Percentiles rank a stretch among this genome's conserved stretches.
phyloP scores from a whole-genome alignment of 2,329 filamentous ascomycete genomes.

The Colletotrichum caudatum region DNA sequence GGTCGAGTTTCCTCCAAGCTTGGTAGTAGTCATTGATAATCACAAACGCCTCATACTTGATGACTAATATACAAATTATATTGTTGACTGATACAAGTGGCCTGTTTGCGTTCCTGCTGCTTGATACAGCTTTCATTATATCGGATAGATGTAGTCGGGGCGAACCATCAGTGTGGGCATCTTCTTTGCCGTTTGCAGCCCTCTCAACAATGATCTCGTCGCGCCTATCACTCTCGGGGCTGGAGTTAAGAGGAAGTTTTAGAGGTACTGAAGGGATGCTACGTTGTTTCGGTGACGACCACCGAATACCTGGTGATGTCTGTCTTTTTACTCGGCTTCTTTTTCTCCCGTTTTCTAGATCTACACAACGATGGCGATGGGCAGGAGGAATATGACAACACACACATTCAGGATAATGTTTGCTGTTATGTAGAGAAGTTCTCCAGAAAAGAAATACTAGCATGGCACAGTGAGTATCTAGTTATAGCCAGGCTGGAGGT shows the following conservation, averaged over 20 bases:
- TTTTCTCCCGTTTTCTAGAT: no score
- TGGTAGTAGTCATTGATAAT: not conserved
- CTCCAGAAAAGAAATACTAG: conserved; percentile 55
- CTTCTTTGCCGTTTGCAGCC: not conserved
- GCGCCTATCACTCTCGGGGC: not conserved
- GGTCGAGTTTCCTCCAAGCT: not conserved
- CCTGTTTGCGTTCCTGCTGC: not conserved
- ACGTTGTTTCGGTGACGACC: no score
- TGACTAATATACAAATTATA: rapidly evolving
- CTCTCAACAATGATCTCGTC: not conserved
- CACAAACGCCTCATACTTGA: not conserved
- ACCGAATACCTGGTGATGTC: no score
- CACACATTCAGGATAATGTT: conserved; percentile 52
- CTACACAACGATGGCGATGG: conserved; percentile 49
- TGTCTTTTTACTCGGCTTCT: no score
- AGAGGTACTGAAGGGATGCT: no score
- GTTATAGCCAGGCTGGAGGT: not conserved
- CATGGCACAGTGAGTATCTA: not conserved
- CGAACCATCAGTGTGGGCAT: not conserved
- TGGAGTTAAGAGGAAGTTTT: no score
- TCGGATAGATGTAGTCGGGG: not conserved
- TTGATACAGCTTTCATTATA: not conserved
- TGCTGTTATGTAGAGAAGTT: conserved; percentile 54
- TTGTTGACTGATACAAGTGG: not conserved
- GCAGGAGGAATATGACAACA: conserved; percentile 56